Evolutionary conservation across 257 asterid species (phyloP), one percentile per base, ranked within the genome.

Genomic region (Parsonsia alboflavescens): DNA sequence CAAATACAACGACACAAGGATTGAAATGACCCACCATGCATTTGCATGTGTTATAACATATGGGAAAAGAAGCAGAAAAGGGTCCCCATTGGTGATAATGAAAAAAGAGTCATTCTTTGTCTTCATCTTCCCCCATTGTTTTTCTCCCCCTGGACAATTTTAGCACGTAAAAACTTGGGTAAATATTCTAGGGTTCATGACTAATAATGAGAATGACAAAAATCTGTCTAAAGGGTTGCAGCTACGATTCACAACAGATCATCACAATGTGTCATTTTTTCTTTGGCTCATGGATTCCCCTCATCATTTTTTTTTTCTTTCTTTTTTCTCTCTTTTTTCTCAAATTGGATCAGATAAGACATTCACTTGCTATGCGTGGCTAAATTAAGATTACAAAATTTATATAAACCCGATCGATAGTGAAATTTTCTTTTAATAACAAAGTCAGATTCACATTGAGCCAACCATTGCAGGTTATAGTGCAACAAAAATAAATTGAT

Each of bases 141-240:
- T 30, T 42, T n/a, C 2, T 8, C 36, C 24, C 9, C 16, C 1
- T 41, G 28, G 10, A 67, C 15, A 59, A 45, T 39, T 65, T 59
- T 68, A 36, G 9, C 63, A 57, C 52, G 48, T 5, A 17, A 49
- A 54, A 44, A 71, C 5, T 12, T 65, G 68, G 54, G 68, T 5
- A 66, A 21, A 66, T 78, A 74, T 52, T 61, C 65, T 57, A 56
- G 77, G 28, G 75, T 48, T 46, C 63, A 41, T 56, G 68, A 21
- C n/a, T 12, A 72, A 59, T 41, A 49, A 50, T 68, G 65, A 70
- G 70, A 44, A 66, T 77, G 78, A 68, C 75, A 65, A 62, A 33
- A 59, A 80, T 28, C 28, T 46, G 44, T 54, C 26, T 36, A 68
- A 68, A 73, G 66, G 74, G 45, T 59, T 54, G 49, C 21, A 54